Evolutionary conservation across 805 yeast genomes (phyloP), one percentile per base, ranked within the genome.

Genomic region (Yarrowia osloensis): DNA sequence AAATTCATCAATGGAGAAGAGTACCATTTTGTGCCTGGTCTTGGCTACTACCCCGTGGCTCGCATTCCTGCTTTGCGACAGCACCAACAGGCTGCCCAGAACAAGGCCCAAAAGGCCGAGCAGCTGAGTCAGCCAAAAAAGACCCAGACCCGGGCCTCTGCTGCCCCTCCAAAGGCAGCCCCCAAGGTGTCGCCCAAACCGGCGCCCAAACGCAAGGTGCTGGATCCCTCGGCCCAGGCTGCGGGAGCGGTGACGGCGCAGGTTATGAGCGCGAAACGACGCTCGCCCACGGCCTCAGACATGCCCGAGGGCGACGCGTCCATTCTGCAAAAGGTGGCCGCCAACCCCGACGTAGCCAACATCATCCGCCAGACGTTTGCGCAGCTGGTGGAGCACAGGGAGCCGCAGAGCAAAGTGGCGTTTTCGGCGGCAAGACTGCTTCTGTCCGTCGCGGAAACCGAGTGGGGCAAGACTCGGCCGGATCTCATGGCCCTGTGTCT

Each of bases 1-100:
- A 59, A 59, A 28, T 21, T 59, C 39, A 42, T 59, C 40, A 59
- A 59, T 12, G 65, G 65, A 7, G 40, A 42, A 42, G 65, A 59
- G 49, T 59, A 42, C 40, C 50, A 42, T 11, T 59, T 59, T 26
- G 52, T 59, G 4, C 52, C 65, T 1, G 65, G 65, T 1, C 21
- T 59, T 8, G 65, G 65, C 8, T 59, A 59, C 40, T 59, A 59
- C 19, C 65, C 65, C 8, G 52, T 59, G 3, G 31, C 65, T 6
- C 52, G 52, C 3, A 40, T 59, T 5, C 52, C 52, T 13, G 57
- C 33, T 7, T 42, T 50, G 4, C 19, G 39, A 7, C 39, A 33
- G 15, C 57, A 50, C 12, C 57, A 50, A 8, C 57, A 50, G 26
- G 39, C 17, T n/a, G 17, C 26, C 26, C 47, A 42, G 19, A 21